These are phyloP conservation scores for Paramyrothecium roridum DNA, from an alignment of 2,329 filamentous ascomycete species.

Conservation along the genomic window DNA sequence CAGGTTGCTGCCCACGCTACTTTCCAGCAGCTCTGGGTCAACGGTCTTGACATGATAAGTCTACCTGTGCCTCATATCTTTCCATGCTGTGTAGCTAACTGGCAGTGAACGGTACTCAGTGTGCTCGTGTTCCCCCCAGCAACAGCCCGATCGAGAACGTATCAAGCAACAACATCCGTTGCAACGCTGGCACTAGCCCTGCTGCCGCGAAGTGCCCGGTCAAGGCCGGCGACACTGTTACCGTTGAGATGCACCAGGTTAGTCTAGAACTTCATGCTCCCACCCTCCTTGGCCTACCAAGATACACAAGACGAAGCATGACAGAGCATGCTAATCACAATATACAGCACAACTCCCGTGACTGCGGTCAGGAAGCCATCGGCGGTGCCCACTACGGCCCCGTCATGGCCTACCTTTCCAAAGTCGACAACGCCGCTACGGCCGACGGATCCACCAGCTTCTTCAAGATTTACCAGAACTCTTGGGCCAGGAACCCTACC, in stretches of 20 bases:
- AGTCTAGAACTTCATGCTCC: neutral
- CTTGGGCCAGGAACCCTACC: constrained; percentile 28
- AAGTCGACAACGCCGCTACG: constrained; percentile 43
- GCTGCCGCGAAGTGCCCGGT: constrained; percentile 41
- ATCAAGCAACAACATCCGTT: constrained; percentile 36
- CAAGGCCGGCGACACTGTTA: constrained; percentile 44
- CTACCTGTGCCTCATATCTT: neutral
- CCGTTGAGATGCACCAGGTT: constrained; percentile 55
- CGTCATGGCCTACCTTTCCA: constrained; percentile 48
- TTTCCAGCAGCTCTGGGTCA: constrained; percentile 47
- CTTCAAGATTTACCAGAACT: constrained; percentile 53
- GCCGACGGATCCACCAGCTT: constrained; percentile 40
- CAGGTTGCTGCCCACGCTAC: constrained; percentile 43
- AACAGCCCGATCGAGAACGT: constrained; percentile 51
- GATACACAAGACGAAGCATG: neutral
- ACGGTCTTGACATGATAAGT: constrained; percentile 36
- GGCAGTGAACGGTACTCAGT: constrained; percentile 31
- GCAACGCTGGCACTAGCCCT: constrained; percentile 37
- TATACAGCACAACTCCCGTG: constrained; percentile 33
- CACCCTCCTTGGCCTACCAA: too few species aligned
- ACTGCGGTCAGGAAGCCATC: constrained; percentile 45
- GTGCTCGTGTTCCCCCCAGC: constrained; percentile 43
- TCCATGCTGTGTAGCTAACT: constrained; percentile 15
- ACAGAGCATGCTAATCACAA: constrained; percentile 27
- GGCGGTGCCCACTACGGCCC: constrained; percentile 53